These are phyloP conservation scores for Crithidia expoeki DNA, from an alignment of 208 protist genomes.

Conservation along the genomic window DNA sequence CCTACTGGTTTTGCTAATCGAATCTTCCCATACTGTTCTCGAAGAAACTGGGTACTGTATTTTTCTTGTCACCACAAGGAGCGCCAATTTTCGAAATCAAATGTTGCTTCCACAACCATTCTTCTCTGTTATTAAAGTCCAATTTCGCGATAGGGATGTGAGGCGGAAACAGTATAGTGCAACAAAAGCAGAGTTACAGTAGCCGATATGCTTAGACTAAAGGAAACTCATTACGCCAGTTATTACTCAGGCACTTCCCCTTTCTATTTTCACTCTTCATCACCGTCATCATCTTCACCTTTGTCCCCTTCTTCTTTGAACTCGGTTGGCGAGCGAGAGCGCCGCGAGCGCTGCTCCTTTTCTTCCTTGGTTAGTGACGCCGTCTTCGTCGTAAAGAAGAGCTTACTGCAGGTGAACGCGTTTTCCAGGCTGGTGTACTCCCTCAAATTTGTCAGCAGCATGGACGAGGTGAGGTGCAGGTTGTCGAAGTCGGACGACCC, in stretches of 20 bases:
- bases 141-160: too few species aligned
- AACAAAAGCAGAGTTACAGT: background rate
- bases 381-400: constrained; percentile 51
- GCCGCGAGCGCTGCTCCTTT: background rate
- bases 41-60: too few species aligned
- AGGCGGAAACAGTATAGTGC: too few species aligned
- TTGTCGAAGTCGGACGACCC: constrained; percentile 49
- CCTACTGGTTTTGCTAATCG: too few species aligned
- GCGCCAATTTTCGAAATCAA: too few species aligned
- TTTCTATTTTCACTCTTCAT: background rate
- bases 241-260: too few species aligned
- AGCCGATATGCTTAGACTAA: constrained; percentile 8
- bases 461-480: constrained; percentile 67
- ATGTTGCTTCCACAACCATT: too few species aligned
- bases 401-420: constrained; percentile 69
- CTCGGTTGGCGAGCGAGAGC: background rate
- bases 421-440: constrained; percentile 72
- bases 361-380: background rate
- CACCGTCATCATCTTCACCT: background rate
- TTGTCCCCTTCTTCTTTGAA: background rate
- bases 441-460: constrained; percentile 52
- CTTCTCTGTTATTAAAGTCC: too few species aligned
- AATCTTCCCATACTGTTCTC: too few species aligned
- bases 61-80: too few species aligned
- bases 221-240: constrained; percentile 2